These are phyloP conservation scores for Quillaja saponaria DNA, from an alignment of 306 rosid genomes.

Conservation along the genomic window DNA sequence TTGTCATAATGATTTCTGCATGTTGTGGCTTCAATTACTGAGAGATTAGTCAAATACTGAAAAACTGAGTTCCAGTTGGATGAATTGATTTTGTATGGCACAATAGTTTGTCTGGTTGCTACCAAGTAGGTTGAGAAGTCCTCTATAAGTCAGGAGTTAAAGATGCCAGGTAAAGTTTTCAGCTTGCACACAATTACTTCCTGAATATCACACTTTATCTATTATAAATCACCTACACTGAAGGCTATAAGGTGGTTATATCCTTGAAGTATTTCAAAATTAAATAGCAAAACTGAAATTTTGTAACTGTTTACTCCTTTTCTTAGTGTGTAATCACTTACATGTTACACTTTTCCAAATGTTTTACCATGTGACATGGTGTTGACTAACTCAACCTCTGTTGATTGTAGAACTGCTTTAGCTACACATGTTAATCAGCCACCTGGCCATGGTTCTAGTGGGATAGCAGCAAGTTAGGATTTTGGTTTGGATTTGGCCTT, in stretches of 20 bases:
- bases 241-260: constrained; percentile 11
- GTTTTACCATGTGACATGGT: constrained; percentile 1
- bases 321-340: background rate
- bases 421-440: too few species aligned
- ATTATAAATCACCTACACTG: background rate
- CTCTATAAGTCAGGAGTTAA: background rate
- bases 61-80: background rate
- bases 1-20: background rate
- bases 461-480: too few species aligned
- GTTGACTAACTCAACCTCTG: constrained; percentile 23
- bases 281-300: background rate
- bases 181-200: background rate
- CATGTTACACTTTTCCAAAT: background rate
- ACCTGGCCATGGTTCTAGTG: too few species aligned
- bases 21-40: background rate
- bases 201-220: background rate
- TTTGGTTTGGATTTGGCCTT: too few species aligned
- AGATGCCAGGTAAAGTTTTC: constrained; percentile 7
- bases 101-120: background rate
- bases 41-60: too few species aligned
- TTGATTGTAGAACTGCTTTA: background rate
- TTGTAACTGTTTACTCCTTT: background rate
- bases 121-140: background rate
- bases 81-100: background rate
- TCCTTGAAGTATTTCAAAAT: constrained; percentile 5